Conservation (phyloP, 73 alveolate species). For the Tetrahymena malaccensis region DNA sequence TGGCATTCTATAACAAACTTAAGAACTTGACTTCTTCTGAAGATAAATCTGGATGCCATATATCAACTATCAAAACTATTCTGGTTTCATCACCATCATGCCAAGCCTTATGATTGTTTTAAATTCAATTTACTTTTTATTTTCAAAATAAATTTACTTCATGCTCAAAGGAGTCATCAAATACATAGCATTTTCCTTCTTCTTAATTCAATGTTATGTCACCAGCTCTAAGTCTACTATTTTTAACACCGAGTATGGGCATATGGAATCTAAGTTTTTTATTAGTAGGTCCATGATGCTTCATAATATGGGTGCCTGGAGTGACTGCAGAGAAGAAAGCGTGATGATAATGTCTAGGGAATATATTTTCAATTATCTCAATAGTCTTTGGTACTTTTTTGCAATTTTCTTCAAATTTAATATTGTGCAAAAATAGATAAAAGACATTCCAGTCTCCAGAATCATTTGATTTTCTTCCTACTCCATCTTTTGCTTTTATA, state of each 20-base stretch:
- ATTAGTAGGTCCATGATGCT: slow-evolving; percentile 84
- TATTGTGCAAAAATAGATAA: slow-evolving; percentile 66
- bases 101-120: slow-evolving; percentile 50
- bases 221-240: slow-evolving; percentile 70
- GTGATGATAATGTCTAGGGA: slow-evolving; percentile 72
- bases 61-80: slow-evolving; percentile 57
- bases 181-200: slow-evolving; percentile 55
- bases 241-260: slow-evolving; percentile 64
- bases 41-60: slow-evolving; percentile 81
- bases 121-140: background rate
- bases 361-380: slow-evolving; percentile 47
- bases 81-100: slow-evolving; percentile 78
- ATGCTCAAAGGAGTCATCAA: slow-evolving; percentile 80
- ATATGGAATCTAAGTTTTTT: slow-evolving; percentile 74
- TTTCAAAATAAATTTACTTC: slow-evolving; percentile 16
- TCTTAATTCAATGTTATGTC: slow-evolving; percentile 49
- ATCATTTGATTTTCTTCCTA: slow-evolving; percentile 64
- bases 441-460: slow-evolving; percentile 86
- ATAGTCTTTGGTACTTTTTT: slow-evolving; percentile 65
- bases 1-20: slow-evolving; percentile 49
- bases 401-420: slow-evolving; percentile 67
- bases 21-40: slow-evolving; percentile 74
- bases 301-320: slow-evolving; percentile 67
- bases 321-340: slow-evolving; percentile 73
- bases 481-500: slow-evolving; percentile 48